These are phyloP conservation scores for Dalbergia cochinchinensis DNA, from an alignment of 306 rosid genomes.

Conservation along the genomic window DNA sequence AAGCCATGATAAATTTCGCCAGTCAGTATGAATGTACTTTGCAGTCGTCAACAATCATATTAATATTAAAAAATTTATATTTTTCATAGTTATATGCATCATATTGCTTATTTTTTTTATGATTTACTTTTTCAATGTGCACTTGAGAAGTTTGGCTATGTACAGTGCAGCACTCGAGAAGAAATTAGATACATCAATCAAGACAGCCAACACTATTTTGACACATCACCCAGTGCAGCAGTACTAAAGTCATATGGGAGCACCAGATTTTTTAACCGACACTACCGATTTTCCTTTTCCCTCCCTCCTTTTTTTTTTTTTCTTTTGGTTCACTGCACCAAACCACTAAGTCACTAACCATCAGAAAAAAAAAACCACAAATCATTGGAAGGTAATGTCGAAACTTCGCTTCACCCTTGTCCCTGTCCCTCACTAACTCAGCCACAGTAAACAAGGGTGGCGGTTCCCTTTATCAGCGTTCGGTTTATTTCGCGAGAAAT, in stretches of 20 bases:
- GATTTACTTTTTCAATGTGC: no score
- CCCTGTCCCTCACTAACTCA: not conserved
- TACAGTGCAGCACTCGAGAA: not conserved
- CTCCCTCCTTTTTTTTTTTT: no score
- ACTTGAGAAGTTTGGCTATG: not conserved
- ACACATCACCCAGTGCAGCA: conserved; percentile 12
- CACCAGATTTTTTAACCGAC: conserved; percentile 31
- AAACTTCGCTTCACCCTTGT: not conserved
- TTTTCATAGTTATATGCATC: no score
- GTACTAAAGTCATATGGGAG: not conserved
- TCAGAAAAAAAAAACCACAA: not conserved
- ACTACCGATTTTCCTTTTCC: not conserved
- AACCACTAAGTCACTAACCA: not conserved
- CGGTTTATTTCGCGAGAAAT: no score
- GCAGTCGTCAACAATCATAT: no score
- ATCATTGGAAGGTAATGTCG: not conserved
- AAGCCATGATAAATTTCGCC: no score
- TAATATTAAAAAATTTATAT: no score
- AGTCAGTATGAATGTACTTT: no score
- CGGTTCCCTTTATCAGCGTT: no score
- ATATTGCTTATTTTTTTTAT: no score
- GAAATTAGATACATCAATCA: not conserved
- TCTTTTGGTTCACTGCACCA: not conserved
- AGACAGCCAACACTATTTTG: not conserved
- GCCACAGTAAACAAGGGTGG: conserved; percentile 1